These are phyloP conservation scores for Diospyros kaki DNA, from an alignment of 148 eudicot species.

Conservation along the genomic window DNA sequence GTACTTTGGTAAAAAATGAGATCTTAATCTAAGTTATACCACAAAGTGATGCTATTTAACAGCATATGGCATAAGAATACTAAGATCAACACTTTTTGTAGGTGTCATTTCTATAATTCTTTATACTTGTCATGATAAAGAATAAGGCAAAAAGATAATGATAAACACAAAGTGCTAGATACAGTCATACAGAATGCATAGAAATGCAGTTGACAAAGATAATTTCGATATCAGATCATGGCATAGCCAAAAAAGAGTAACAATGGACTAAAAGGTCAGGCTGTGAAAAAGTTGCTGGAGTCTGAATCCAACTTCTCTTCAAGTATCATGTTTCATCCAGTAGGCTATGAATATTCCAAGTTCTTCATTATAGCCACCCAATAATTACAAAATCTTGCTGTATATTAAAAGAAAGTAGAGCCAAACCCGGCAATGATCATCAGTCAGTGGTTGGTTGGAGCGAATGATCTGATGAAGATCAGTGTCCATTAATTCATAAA, in stretches of 20 bases:
- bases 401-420: slow-evolving; percentile 15
- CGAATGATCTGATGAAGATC: slow-evolving; percentile 53
- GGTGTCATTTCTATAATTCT: background rate
- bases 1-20: background rate
- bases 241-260: background rate
- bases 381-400: background rate
- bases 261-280: background rate
- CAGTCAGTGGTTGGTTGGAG: slow-evolving; percentile 38
- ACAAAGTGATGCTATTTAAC: background rate
- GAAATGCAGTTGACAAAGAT: too few species aligned
- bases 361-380: background rate
- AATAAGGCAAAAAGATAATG: background rate
- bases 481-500: slow-evolving; percentile 47
- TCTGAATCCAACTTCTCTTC: slow-evolving; percentile 3
- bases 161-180: background rate
- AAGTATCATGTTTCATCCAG: background rate
- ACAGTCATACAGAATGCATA: too few species aligned
- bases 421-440: slow-evolving; percentile 53
- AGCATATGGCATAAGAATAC: background rate
- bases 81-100: background rate
- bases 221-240: too few species aligned
- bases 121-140: background rate
- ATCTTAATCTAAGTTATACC: background rate
- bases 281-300: background rate
- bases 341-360: background rate